Conservation (phyloP, 176 grass and related monocot genomes). For the Lolium perenne region DNA sequence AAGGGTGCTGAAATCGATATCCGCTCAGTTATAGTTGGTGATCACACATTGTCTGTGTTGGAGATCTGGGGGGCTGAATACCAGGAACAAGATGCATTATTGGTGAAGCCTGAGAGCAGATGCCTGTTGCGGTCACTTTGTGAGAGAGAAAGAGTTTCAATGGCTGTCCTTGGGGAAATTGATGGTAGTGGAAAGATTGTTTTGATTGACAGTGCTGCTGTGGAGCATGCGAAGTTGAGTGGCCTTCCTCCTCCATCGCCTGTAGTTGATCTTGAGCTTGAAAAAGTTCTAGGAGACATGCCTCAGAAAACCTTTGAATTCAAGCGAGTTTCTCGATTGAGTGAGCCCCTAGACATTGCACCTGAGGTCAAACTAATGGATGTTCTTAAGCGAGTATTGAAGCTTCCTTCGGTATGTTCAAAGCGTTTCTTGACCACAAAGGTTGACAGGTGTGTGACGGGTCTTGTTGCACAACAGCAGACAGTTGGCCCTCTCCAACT, state of each 20-base stretch:
- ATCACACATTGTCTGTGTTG: conserved; percentile 88
- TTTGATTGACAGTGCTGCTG: conserved; percentile 74
- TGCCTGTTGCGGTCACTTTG: conserved; percentile 67
- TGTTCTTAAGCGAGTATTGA: conserved; percentile 77
- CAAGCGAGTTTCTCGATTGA: conserved; percentile 46
- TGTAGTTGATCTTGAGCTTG: conserved; percentile 83
- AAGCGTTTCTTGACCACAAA: conserved; percentile 95
- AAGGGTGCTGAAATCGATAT: conserved; percentile 93
- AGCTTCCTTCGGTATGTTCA: conserved; percentile 79
- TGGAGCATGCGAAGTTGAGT: conserved; percentile 60
- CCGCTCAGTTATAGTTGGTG: conserved; percentile 79
- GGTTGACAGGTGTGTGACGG: conserved; percentile 93
- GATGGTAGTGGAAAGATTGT: conserved; percentile 86
- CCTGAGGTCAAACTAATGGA: conserved; percentile 74
- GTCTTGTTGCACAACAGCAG: conserved; percentile 89
- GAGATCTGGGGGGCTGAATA: conserved; percentile 94
- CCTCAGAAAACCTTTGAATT: conserved; percentile 90
- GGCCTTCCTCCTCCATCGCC: conserved; percentile 59
- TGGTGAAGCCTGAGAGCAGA: conserved; percentile 71
- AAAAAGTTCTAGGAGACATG: conserved; percentile 96
- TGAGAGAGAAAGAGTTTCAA: conserved; percentile 84
- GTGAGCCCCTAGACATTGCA: conserved; percentile 78
- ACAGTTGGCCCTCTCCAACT: conserved; percentile 89
- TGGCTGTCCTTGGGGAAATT: conserved; percentile 86
- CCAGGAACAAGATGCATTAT: conserved; percentile 85